These are phyloP conservation scores for Penicillium longicatenatum DNA, from an alignment of 495 filamentous ascomycete genomes.

Conservation along the genomic window DNA sequence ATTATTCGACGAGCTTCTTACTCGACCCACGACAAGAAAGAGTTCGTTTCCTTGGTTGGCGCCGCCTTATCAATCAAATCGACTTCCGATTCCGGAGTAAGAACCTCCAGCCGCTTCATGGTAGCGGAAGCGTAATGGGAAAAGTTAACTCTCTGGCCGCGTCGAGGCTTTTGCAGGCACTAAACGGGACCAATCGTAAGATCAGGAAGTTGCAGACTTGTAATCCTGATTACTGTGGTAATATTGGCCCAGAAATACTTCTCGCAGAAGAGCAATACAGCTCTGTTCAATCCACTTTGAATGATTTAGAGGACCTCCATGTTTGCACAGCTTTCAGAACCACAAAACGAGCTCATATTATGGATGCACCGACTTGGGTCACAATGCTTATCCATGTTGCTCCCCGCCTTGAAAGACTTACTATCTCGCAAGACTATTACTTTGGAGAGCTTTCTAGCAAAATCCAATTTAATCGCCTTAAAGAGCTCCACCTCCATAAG, in stretches of 20 bases:
- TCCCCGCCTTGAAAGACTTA: background rate
- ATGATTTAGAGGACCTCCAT: background rate
- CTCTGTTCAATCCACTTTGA: background rate
- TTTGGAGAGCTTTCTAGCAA: background rate
- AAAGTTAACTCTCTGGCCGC: background rate
- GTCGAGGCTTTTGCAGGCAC: background rate
- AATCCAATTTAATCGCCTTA: background rate
- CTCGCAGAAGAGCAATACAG: background rate
- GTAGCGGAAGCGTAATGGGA: background rate
- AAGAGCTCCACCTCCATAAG: background rate
- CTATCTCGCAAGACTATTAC: constrained; percentile 1
- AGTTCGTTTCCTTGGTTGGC: background rate
- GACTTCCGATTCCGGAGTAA: background rate
- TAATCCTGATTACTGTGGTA: background rate
- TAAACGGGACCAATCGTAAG: background rate
- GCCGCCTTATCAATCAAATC: constrained; percentile 1
- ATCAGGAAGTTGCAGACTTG: background rate
- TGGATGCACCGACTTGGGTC: background rate
- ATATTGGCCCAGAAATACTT: background rate
- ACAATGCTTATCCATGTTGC: background rate
- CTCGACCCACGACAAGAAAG: background rate
- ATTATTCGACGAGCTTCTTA: background rate
- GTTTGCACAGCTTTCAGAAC: background rate
- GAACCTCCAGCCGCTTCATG: background rate
- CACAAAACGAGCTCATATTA: background rate